These are phyloP conservation scores for Orbilia oligospora DNA, from an alignment of 2,329 filamentous ascomycete genomes.

Conservation along the genomic window DNA sequence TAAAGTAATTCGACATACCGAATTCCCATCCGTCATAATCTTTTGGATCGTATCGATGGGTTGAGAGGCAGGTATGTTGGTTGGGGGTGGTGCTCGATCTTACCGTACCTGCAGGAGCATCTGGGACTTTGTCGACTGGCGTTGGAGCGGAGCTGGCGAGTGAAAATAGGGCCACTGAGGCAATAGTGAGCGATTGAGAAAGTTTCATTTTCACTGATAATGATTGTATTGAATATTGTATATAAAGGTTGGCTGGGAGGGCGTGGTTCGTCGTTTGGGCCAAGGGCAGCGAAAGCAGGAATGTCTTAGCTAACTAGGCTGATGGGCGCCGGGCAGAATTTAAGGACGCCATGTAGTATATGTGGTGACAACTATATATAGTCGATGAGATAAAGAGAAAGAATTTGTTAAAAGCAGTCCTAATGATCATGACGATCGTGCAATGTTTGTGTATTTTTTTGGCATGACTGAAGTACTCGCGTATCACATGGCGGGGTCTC, in stretches of 20 bases:
- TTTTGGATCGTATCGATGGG: not conserved
- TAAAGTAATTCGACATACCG: not conserved
- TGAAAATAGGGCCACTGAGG: not conserved
- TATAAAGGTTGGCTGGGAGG: not conserved
- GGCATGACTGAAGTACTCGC: too few relatives aligned
- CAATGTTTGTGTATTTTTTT: too few relatives aligned
- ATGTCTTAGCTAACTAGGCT: too few relatives aligned
- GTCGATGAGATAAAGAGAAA: too few relatives aligned
- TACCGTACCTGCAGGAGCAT: not conserved
- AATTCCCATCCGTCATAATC: conserved; percentile 11
- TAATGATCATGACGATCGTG: too few relatives aligned
- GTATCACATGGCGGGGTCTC: too few relatives aligned
- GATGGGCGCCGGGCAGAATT: too few relatives aligned
- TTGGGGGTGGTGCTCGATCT: not conserved
- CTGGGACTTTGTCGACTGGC: not conserved
- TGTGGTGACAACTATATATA: too few relatives aligned
- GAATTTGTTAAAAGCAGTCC: too few relatives aligned
- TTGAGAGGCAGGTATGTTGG: not conserved
- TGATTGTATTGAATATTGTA: not conserved
- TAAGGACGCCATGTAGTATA: too few relatives aligned
- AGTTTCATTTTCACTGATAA: not conserved
- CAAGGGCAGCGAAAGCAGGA: too few relatives aligned
- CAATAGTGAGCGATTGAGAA: not conserved
- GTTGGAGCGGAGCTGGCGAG: not conserved
- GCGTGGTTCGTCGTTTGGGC: not conserved